A percentile compares a stretch with the other conserved stretches of the same genome.
These are phyloP conservation scores for Coix lacrymajobi DNA, from an alignment of 176 grass and related monocot species.

Conservation along the genomic window DNA sequence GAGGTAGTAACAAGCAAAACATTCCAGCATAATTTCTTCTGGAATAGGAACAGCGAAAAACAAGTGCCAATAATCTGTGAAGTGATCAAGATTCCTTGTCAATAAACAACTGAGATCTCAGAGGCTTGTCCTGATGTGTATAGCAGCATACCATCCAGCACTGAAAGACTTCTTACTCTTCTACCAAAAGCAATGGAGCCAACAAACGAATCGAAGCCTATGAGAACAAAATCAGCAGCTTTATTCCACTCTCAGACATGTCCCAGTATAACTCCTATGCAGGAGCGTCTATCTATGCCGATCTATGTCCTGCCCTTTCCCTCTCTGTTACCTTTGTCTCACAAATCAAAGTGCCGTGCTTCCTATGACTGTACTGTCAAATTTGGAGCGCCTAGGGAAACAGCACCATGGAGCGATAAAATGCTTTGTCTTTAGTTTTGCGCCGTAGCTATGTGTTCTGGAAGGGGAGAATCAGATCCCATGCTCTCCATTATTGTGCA, in stretches of 20 bases:
- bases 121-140: not conserved
- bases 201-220: constrained; percentile 21
- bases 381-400: not conserved
- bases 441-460: constrained; percentile 16
- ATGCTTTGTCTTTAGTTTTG: constrained; percentile 46
- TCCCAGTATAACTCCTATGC: constrained; percentile 1
- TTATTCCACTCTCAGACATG: constrained; percentile 21
- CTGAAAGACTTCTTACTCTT: constrained; percentile 16
- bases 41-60: not conserved
- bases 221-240: constrained; percentile 24
- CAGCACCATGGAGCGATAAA: constrained; percentile 18
- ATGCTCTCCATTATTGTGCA: constrained; percentile 27
- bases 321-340: not conserved
- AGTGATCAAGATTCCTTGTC: not conserved
- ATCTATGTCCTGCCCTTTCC: not conserved
- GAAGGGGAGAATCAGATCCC: constrained; percentile 32
- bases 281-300: not conserved
- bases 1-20: not conserved
- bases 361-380: not conserved
- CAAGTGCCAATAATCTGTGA: not conserved
- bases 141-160: not conserved
- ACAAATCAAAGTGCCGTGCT: not conserved
- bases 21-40: constrained; percentile 1
- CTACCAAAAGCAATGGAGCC: constrained; percentile 19
- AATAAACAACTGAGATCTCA: not conserved